These are phyloP conservation scores for Fusarium avenaceum DNA, from an alignment of 2,329 filamentous ascomycete genomes.

Conservation along the genomic window DNA sequence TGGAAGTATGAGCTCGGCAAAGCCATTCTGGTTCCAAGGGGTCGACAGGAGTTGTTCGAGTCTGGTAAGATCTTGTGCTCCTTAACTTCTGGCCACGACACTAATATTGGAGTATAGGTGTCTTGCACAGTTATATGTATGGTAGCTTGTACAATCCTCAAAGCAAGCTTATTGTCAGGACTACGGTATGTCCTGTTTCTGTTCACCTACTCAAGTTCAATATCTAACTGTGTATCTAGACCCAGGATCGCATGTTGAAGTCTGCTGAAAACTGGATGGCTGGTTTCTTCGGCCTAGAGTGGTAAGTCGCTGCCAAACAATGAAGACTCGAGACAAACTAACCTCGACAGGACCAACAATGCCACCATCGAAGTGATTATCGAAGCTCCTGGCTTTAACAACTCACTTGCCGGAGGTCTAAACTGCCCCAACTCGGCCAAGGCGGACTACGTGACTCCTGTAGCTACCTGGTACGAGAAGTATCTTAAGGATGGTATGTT, in stretches of 20 bases:
- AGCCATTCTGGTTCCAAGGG: slow-evolving; percentile 79
- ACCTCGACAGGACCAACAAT: slow-evolving; percentile 68
- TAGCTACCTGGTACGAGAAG: slow-evolving; percentile 69
- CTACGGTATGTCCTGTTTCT: slow-evolving; percentile 62
- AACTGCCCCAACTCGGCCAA: slow-evolving; percentile 74
- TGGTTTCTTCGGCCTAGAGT: slow-evolving; percentile 82
- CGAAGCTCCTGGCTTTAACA: slow-evolving; percentile 74
- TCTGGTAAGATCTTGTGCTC: slow-evolving; percentile 58
- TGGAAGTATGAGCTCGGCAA: slow-evolving; percentile 78
- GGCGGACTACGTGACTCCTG: slow-evolving; percentile 66
- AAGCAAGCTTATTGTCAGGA: slow-evolving; percentile 79
- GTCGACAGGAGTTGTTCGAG: slow-evolving; percentile 79
- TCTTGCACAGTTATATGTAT: slow-evolving; percentile 80
- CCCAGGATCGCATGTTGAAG: slow-evolving; percentile 82
- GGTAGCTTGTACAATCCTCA: slow-evolving; percentile 77
- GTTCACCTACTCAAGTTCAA: too few species aligned
- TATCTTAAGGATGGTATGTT: slow-evolving; percentile 72
- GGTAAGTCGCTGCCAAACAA: slow-evolving; percentile 54
- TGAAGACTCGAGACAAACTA: background rate
- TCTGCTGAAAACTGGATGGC: slow-evolving; percentile 83
- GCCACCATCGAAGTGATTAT: slow-evolving; percentile 80
- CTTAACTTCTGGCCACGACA: background rate
- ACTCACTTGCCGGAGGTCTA: slow-evolving; percentile 76
- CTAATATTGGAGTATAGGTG: slow-evolving; percentile 57
- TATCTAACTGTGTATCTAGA: slow-evolving; percentile 55